Percentiles rank a stretch among this genome's conserved stretches.
phyloP scores from a whole-genome alignment of 2,329 filamentous ascomycete species.

The Diaporthe citrichinensis region DNA sequence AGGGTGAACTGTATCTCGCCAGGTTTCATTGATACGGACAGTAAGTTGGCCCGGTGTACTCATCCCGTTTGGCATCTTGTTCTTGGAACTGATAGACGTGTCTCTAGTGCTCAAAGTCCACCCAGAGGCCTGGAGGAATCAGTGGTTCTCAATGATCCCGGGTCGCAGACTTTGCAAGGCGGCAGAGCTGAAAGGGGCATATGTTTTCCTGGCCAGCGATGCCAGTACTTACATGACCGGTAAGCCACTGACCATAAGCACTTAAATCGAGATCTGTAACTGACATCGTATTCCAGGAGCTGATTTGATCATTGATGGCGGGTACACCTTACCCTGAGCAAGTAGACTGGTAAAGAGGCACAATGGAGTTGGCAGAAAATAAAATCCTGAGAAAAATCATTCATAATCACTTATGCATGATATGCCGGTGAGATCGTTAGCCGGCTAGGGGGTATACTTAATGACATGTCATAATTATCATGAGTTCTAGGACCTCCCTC shows the following conservation, averaged over 20 bases:
- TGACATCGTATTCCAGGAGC: not conserved
- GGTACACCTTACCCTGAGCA: not conserved
- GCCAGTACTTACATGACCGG: slow-evolving; percentile 58
- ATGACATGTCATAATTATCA: too few relatives aligned
- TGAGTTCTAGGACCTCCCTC: too few relatives aligned
- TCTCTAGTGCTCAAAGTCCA: slow-evolving; percentile 51
- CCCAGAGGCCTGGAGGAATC: slow-evolving; percentile 48
- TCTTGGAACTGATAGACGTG: slow-evolving; percentile 45
- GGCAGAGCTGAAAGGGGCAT: slow-evolving; percentile 52
- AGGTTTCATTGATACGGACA: slow-evolving; percentile 28
- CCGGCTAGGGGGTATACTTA: too few relatives aligned
- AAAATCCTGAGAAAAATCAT: not conserved
- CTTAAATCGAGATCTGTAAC: not conserved
- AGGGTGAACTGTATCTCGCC: slow-evolving; percentile 58
- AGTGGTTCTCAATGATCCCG: slow-evolving; percentile 51
- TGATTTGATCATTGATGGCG: not conserved
- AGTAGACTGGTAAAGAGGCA: not conserved
- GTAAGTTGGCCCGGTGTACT: slow-evolving; percentile 6
- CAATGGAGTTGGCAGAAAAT: not conserved
- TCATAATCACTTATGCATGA: not conserved
- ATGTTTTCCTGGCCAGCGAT: slow-evolving; percentile 56
- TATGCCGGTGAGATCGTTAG: too few relatives aligned
- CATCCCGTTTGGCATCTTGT: slow-evolving; percentile 11
- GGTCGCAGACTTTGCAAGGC: slow-evolving; percentile 50
- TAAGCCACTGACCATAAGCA: slow-evolving; percentile 26